Base-by-base conservation (phyloP, 495 filamentous ascomycete genomes). In the Talaromyces ruber region DNA sequence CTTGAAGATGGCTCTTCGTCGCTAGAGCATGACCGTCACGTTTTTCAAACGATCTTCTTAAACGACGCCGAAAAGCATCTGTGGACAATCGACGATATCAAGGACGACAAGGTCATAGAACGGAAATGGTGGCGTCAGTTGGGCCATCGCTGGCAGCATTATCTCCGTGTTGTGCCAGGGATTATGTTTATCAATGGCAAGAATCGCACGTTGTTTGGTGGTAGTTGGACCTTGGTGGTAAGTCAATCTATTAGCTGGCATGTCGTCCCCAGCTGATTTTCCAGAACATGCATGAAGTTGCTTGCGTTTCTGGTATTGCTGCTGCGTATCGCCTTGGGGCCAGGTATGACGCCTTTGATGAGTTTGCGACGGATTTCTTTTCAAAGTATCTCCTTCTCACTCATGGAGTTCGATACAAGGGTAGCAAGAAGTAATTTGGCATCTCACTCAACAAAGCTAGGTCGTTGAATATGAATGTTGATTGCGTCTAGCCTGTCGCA, bases 91-190 rank as follows among this genome's bases (percentile, higher is more conserved):
- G 76, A 84, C 61, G 81, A 88, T 64, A 93, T 95, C 60, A 84
- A 87, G 65, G 68, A 81, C 60, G 70, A 70, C 51, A 92, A 89
- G 64, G 80, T 93, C 30, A 90, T 95, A 43, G 75, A 82, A 11
- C 76, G 78, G 55, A 88, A 93, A 66, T 91, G 88, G 88, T 93
- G 91, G 90, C 90, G 93, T 68, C 90, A 93, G 69, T 84, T 93
- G 24, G 88, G 90, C 21, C 91, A 95, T 67, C 77, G 84, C 37
- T 93, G 85, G 82, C 88, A 89, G 63, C 91, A 95, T 68, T 93
- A 92, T 70, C 70, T 86, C 0, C 79, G 87, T 8, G 91, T 93
- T 6, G 84, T 91, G 43, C 87, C 88, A 0, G 86, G 88, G 64
- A 84, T 93, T 83, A 88, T 88, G 88, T 84, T 90, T 34, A 78